phyloP scores from a whole-genome alignment of 2,329 filamentous ascomycete species.

The Xylariales sp. region DNA sequence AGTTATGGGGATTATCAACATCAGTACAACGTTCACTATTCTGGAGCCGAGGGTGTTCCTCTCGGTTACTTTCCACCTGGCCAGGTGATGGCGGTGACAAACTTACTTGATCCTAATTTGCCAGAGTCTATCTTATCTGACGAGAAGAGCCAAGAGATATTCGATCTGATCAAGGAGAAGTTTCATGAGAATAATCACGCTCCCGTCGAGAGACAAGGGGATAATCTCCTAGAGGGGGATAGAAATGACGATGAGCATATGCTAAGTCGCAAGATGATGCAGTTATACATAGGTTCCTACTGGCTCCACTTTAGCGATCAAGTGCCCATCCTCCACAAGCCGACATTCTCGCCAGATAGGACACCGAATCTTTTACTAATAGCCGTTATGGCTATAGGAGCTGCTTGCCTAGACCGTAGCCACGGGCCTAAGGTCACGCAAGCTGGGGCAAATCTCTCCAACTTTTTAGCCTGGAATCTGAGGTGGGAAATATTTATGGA shows the following conservation, averaged over 20 bases:
- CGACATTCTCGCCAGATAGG: constrained; percentile 89
- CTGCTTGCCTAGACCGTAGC: constrained; percentile 85
- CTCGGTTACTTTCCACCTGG: constrained; percentile 69
- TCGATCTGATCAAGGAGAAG: constrained; percentile 81
- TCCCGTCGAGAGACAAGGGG: constrained; percentile 78
- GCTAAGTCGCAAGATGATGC: constrained; percentile 93
- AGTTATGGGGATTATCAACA: constrained; percentile 66
- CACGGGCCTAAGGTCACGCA: constrained; percentile 80
- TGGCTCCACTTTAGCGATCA: constrained; percentile 97
- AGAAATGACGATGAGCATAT: constrained; percentile 72
- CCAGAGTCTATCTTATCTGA: constrained; percentile 86
- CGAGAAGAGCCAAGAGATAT: constrained; percentile 84
- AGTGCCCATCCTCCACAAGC: constrained; percentile 92
- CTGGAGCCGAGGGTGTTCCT: constrained; percentile 59
- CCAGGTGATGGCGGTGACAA: constrained; percentile 89
- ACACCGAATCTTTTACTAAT: constrained; percentile 87
- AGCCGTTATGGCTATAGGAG: constrained; percentile 91
- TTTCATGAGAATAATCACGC: constrained; percentile 86
- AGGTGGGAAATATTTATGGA: constrained; percentile 97
- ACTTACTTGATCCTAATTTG: constrained; percentile 81
- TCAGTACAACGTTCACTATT: constrained; percentile 63
- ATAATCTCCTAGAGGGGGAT: constrained; percentile 82
- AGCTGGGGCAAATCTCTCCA: constrained; percentile 83
- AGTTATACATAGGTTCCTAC: constrained; percentile 91
- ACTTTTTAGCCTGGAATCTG: constrained; percentile 92